Evolutionary conservation across 208 protist genomes (phyloP), one percentile per base, ranked within the genome.

Genomic region (Crithidia brevicula): DNA sequence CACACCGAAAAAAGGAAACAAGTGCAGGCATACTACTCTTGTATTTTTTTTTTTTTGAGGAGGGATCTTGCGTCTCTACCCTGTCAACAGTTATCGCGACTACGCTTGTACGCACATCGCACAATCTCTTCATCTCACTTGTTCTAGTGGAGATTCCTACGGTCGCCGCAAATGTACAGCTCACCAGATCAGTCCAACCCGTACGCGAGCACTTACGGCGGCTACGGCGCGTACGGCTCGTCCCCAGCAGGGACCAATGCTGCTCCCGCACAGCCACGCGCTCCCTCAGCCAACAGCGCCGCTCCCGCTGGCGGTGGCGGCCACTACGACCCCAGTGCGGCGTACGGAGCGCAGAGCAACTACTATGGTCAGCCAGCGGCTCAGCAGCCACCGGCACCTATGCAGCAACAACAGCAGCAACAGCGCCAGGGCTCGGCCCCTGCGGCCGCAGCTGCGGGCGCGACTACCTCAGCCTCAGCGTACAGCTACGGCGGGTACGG

Each of bases 91-190:
- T n/a, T n/a, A n/a, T n/a, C n/a, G n/a, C n/a, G n/a, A n/a, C n/a
- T n/a, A n/a, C n/a, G n/a, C n/a, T n/a, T n/a, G n/a, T n/a, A n/a
- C n/a, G n/a, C n/a, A n/a, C n/a, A n/a, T n/a, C n/a, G n/a, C n/a
- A n/a, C n/a, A n/a, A n/a, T n/a, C n/a, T n/a, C n/a, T n/a, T n/a
- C n/a, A n/a, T n/a, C n/a, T n/a, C n/a, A n/a, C n/a, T n/a, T n/a
- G n/a, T n/a, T n/a, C n/a, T n/a, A n/a, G n/a, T n/a, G n/a, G n/a
- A n/a, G n/a, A n/a, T n/a, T n/a, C n/a, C n/a, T n/a, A n/a, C n/a
- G n/a, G n/a, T n/a, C n/a, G n/a, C n/a, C 34, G 22, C n/a, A 33
- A 10, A 76, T 76, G 70, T 76, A 76, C 70, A 57, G 59, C 47
- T 27, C 13, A 15, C 45, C 40, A 33, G 72, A 40, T 34, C 56